phyloP scores from a whole-genome alignment of 176 grass and related monocot genomes.

The Bromus sterilis region DNA sequence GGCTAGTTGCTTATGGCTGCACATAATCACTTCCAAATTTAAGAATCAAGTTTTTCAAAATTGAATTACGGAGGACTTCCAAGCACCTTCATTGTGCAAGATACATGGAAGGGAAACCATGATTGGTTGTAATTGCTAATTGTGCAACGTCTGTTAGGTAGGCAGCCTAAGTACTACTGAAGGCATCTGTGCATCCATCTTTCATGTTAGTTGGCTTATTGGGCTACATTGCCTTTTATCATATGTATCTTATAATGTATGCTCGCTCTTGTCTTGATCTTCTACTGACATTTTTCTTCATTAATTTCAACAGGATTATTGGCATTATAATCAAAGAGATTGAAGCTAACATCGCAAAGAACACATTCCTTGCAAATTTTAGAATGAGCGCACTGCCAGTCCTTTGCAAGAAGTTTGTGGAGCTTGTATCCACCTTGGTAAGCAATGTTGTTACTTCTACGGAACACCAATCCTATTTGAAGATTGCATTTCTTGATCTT shows the following conservation, averaged over 20 bases:
- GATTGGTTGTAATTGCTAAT: constrained; percentile 12
- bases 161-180: background rate
- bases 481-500: background rate
- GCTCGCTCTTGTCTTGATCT: background rate
- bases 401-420: constrained; percentile 87
- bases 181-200: constrained; percentile 2
- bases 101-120: constrained; percentile 9
- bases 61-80: constrained; percentile 9
- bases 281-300: constrained; percentile 14
- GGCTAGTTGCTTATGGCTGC: background rate
- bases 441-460: constrained; percentile 20
- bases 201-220: constrained; percentile 8
- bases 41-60: constrained; percentile 7
- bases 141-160: background rate
- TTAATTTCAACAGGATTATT: constrained; percentile 72
- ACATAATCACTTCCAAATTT: background rate
- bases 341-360: constrained; percentile 79
- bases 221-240: background rate
- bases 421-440: constrained; percentile 90
- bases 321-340: constrained; percentile 93
- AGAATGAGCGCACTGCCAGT: constrained; percentile 78
- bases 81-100: background rate
- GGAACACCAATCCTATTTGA: constrained; percentile 6
- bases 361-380: constrained; percentile 91
- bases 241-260: constrained; percentile 2